Conservation (phyloP, 1,284 basidiomycete species). For the Heterobasidion parviporum region DNA sequence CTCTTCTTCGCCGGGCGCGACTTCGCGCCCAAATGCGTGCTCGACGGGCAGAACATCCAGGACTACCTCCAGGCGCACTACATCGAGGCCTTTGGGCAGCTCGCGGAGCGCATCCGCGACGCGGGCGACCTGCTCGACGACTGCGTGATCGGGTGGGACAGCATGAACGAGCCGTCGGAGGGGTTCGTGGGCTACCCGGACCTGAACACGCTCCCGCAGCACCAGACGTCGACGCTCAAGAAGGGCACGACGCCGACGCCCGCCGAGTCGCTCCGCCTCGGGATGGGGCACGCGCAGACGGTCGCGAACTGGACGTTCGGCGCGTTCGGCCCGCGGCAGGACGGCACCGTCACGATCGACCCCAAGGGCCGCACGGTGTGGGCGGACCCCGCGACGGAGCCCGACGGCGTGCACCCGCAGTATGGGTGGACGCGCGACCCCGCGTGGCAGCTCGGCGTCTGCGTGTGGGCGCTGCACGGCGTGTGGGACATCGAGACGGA, state of each 20-base stretch:
- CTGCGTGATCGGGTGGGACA: slow-evolving; percentile 95
- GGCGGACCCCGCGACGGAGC: slow-evolving; percentile 43
- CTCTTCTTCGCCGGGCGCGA: slow-evolving; percentile 90
- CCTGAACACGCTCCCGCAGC: slow-evolving; percentile 55
- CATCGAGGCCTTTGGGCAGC: slow-evolving; percentile 65
- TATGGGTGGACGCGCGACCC: slow-evolving; percentile 81
- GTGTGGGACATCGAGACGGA: slow-evolving; percentile 82
- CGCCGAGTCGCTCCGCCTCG: slow-evolving; percentile 77
- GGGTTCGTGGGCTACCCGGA: slow-evolving; percentile 78
- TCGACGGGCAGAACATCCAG: slow-evolving; percentile 91
- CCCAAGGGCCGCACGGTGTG: slow-evolving; percentile 75
- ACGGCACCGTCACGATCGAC: slow-evolving; percentile 74
- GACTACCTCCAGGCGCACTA: slow-evolving; percentile 89
- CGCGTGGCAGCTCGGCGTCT: slow-evolving; percentile 79
- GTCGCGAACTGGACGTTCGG: slow-evolving; percentile 86
- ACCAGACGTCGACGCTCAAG: slow-evolving; percentile 67
- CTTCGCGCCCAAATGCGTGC: slow-evolving; percentile 86
- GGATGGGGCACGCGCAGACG: slow-evolving; percentile 80
- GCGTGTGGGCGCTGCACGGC: slow-evolving; percentile 89
- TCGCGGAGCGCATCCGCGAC: slow-evolving; percentile 70
- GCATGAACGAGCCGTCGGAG: slow-evolving; percentile 90
- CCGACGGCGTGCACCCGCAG: slow-evolving; percentile 39
- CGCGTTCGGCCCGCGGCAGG: slow-evolving; percentile 68
- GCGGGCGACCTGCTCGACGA: slow-evolving; percentile 76
- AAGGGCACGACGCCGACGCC: slow-evolving; percentile 87